Base-by-base conservation (phyloP, 1,284 basidiomycete species). In the Trichosporon asahii region DNA sequence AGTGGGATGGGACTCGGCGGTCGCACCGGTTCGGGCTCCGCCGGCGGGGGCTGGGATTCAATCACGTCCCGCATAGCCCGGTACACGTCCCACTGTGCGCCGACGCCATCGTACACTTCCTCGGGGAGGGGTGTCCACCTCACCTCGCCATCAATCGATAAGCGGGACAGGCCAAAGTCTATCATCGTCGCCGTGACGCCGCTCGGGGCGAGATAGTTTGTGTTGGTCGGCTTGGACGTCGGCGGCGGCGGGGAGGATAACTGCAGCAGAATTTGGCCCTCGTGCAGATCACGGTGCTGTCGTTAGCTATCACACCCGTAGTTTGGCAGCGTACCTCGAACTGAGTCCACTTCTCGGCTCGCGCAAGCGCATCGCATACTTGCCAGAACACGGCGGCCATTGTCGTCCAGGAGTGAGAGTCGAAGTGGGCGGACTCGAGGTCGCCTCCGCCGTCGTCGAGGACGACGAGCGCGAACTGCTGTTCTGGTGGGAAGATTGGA, bases 261-360 rank as follows among this genome's bases (percentile, higher is more conserved):
- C 3, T 86, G 61, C 64, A 99, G 89, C 11, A 99, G 88, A 65
- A 99, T 91, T 82, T 99, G 97, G n/a, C 96, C 96, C 89, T 94
- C 94, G 79, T 99, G 96, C 40, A 99, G 87, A 82, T 99, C 96
- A 21, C 96, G 93, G 83, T 99, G 97, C 93, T 97, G 79, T 2
- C 31, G 68, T 72, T n/a, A 72, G 71, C 66, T 33, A 33, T 9
- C 31, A 46, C 55, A 2, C 27, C 4, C 3, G 6, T n/a, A 11
- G 7, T 1, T 0, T 3, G 21, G 0, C 6, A 5, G 3, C 49
- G 7, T 53, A 95, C 95, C 88, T 99, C 96, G 74, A 99, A 98
- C 21, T 87, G 86, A 14, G 90, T 88, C 67, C 89, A 84, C 25
- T 87, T 85, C 80, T 99, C 96, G 0, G 93, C 96, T 46, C 88